Conservation (phyloP, 2,329 filamentous ascomycete species). For the Hypomyces perniciosus region DNA sequence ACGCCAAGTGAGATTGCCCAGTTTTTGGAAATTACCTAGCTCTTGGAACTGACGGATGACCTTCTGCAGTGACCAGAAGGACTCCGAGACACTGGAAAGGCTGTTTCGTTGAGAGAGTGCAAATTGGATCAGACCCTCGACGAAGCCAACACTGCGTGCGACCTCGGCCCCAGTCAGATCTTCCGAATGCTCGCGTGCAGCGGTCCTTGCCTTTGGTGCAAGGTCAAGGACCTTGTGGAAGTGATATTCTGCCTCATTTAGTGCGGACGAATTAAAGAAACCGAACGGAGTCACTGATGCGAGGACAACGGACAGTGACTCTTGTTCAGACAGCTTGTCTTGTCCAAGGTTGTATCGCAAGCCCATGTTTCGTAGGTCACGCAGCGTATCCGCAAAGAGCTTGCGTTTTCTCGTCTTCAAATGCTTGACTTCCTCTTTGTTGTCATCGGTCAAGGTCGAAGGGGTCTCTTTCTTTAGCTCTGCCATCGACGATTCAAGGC, state of each 20-base stretch:
- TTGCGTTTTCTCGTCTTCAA: slow-evolving; percentile 87
- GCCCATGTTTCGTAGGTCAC: slow-evolving; percentile 80
- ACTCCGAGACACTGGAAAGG: slow-evolving; percentile 35
- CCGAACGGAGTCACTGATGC: slow-evolving; percentile 45
- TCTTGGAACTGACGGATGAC: slow-evolving; percentile 31
- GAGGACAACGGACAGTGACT: slow-evolving; percentile 63
- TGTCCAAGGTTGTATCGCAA: slow-evolving; percentile 76
- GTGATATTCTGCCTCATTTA: slow-evolving; percentile 55
- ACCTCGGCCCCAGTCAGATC: slow-evolving; percentile 81
- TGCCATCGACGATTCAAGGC: slow-evolving; percentile 60
- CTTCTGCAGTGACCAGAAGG: slow-evolving; percentile 34
- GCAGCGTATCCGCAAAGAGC: slow-evolving; percentile 82
- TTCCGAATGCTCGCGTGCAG: slow-evolving; percentile 68
- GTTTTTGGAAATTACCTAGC: slow-evolving; percentile 26
- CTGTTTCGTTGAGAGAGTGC: slow-evolving; percentile 53
- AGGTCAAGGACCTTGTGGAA: slow-evolving; percentile 76
- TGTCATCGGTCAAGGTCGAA: slow-evolving; percentile 73
- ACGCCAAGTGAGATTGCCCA: slow-evolving; percentile 18
- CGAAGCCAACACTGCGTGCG: slow-evolving; percentile 68
- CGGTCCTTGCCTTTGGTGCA: slow-evolving; percentile 59
- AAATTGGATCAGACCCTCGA: slow-evolving; percentile 79
- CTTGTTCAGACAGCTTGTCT: slow-evolving; percentile 66
- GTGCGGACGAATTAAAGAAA: slow-evolving; percentile 19
- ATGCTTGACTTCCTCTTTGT: slow-evolving; percentile 76
- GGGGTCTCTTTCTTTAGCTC: slow-evolving; percentile 83